Evolutionary conservation across 2,329 filamentous ascomycete genomes (phyloP).

Genomic region (Teratosphaeria epicoccoides): DNA sequence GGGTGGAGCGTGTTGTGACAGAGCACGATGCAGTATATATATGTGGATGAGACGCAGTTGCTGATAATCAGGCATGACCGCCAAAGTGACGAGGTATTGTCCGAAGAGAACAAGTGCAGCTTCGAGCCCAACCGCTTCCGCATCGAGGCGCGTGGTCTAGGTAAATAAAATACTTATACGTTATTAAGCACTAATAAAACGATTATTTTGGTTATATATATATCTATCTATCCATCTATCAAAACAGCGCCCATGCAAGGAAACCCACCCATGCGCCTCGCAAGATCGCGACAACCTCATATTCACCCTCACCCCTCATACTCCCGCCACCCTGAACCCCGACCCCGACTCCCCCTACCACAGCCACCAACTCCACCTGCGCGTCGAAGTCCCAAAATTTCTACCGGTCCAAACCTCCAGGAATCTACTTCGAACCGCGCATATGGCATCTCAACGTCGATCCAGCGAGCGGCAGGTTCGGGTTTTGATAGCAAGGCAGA

Average conservation of each 20-base stretch:
- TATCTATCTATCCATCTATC: too few relatives aligned
- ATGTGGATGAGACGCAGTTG: background rate
- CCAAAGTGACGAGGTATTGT: slow-evolving; percentile 1
- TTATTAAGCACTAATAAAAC: too few relatives aligned
- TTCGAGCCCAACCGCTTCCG: background rate
- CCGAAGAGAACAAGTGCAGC: background rate
- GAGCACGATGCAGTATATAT: background rate
- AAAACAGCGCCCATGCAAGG: too few relatives aligned
- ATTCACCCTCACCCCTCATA: background rate
- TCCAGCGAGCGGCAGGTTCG: background rate
- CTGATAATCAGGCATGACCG: slow-evolving; percentile 6
- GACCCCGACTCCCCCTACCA: background rate
- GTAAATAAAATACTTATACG: too few relatives aligned
- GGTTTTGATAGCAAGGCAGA: background rate
- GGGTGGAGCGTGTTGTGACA: background rate
- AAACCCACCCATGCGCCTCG: too few relatives aligned
- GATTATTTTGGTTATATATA: too few relatives aligned
- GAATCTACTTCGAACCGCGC: background rate
- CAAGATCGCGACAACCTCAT: background rate
- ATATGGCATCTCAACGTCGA: background rate
- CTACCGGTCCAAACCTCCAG: background rate
- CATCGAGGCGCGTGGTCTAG: background rate
- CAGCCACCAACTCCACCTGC: background rate
- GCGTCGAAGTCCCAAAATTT: background rate
- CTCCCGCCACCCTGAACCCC: background rate